Conservation (phyloP, 331 rosid genomes). For the Telfairia occidentalis region DNA sequence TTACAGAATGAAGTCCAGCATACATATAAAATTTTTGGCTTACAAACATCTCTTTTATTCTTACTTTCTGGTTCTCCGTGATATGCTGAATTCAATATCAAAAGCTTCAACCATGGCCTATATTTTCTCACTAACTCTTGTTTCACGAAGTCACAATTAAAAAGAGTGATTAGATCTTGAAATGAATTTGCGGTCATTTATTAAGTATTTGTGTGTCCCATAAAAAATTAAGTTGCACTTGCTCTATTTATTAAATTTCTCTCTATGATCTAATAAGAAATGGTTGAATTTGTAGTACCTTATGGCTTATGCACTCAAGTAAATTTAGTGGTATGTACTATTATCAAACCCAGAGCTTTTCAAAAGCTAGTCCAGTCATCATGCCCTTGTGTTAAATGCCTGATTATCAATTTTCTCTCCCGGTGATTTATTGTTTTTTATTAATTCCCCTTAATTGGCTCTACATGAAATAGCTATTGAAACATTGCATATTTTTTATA, state of each 20-base stretch:
- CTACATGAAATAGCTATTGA: background rate
- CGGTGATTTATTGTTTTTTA: background rate
- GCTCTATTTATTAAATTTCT: background rate
- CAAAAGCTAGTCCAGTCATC: background rate
- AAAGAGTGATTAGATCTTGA: background rate
- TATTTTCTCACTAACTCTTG: background rate
- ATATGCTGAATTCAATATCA: background rate
- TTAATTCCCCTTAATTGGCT: background rate
- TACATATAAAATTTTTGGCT: background rate
- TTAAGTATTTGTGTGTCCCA: background rate
- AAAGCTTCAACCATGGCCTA: background rate
- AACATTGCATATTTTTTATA: background rate
- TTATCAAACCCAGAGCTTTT: background rate
- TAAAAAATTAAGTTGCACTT: background rate
- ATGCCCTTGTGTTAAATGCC: background rate
- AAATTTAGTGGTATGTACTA: background rate
- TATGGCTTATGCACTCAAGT: background rate
- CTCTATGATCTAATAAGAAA: background rate
- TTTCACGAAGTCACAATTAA: background rate
- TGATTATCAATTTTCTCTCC: background rate
- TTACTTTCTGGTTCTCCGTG: background rate
- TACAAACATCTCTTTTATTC: background rate
- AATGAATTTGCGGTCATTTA: background rate
- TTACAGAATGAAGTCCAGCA: background rate
- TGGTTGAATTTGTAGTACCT: background rate